A percentile compares a stretch with the other conserved stretches of the same genome.
phyloP scores from a whole-genome alignment of 345 rosid species.

The Psidium guajava region DNA sequence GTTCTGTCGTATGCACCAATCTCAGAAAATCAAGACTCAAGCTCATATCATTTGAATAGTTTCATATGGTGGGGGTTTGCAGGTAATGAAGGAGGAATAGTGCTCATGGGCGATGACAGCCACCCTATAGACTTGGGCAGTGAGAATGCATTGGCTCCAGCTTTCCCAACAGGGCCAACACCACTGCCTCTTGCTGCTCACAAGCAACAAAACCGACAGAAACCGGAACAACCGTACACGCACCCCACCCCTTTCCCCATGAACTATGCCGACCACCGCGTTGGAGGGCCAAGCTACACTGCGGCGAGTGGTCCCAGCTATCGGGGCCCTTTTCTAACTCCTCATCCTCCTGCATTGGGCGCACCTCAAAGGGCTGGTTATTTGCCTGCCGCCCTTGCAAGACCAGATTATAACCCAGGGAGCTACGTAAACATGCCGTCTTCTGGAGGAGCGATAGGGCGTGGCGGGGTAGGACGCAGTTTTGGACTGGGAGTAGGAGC shows the following conservation, averaged over 20 bases:
- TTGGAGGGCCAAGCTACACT: constrained; percentile 19
- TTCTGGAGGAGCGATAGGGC: neutral
- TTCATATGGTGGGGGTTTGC: neutral
- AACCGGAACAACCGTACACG: neutral
- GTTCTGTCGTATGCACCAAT: neutral
- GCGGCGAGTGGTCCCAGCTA: constrained; percentile 1
- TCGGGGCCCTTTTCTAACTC: neutral
- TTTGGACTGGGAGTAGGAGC: constrained; percentile 5
- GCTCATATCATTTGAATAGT: neutral
- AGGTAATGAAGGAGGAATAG: constrained; percentile 22
- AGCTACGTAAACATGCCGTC: constrained; percentile 7
- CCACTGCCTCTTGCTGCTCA: constrained; percentile 9
- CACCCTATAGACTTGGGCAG: neutral
- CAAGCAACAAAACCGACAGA: neutral
- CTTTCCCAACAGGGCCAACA: constrained; percentile 3
- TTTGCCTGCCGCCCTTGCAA: neutral
- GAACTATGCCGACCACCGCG: constrained; percentile 2
- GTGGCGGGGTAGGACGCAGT: neutral
- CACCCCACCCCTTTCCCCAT: constrained; percentile 9
- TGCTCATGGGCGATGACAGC: constrained; percentile 3
- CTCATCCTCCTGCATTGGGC: neutral
- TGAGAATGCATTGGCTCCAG: neutral
- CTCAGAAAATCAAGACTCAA: neutral
- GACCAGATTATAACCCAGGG: neutral
- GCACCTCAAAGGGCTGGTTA: neutral